Percentiles rank a stretch among this genome's conserved stretches.
These are phyloP conservation scores for Trichoderma sp. DNA, from an alignment of 2,329 filamentous ascomycete species.

Conservation along the genomic window DNA sequence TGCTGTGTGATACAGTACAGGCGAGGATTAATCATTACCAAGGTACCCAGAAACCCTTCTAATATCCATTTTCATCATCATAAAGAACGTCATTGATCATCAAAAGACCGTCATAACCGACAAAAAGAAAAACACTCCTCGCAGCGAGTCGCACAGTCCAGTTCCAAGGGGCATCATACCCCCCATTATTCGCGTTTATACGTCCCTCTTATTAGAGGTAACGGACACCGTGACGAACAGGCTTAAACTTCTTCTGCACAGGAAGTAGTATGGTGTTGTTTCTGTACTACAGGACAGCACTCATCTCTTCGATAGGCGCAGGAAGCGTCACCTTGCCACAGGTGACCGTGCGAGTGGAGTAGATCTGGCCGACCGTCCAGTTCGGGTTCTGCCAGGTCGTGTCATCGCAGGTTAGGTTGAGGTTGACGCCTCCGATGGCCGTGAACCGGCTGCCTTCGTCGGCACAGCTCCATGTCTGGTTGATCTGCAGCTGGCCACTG, in stretches of 20 bases:
- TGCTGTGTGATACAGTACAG: neutral
- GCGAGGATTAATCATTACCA: neutral
- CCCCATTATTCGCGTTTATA: neutral
- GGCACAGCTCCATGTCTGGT: constrained; percentile 50
- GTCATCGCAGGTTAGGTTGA: constrained; percentile 33
- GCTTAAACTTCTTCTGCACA: neutral
- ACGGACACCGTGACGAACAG: neutral
- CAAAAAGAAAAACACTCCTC: neutral
- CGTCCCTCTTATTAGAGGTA: neutral
- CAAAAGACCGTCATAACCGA: neutral
- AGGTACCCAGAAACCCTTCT: neutral
- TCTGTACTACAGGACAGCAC: constrained; percentile 27
- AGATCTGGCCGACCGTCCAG: constrained; percentile 34
- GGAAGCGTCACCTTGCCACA: constrained; percentile 30
- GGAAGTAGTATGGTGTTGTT: neutral
- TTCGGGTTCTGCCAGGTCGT: constrained; percentile 30
- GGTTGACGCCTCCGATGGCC: constrained; percentile 28
- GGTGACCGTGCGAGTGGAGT: constrained; percentile 31
- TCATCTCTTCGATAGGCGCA: constrained; percentile 30
- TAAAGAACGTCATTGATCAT: constrained; percentile 23
- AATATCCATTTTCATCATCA: constrained; percentile 19
- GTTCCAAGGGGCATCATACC: neutral
- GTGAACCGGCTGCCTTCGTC: constrained; percentile 38
- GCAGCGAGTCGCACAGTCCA: neutral
- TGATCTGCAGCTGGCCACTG: constrained; percentile 38